Percentiles rank a stretch among this genome's conserved stretches.
phyloP scores from a whole-genome alignment of 1,284 basidiomycete species.

The Ceratobasidium sp. region DNA sequence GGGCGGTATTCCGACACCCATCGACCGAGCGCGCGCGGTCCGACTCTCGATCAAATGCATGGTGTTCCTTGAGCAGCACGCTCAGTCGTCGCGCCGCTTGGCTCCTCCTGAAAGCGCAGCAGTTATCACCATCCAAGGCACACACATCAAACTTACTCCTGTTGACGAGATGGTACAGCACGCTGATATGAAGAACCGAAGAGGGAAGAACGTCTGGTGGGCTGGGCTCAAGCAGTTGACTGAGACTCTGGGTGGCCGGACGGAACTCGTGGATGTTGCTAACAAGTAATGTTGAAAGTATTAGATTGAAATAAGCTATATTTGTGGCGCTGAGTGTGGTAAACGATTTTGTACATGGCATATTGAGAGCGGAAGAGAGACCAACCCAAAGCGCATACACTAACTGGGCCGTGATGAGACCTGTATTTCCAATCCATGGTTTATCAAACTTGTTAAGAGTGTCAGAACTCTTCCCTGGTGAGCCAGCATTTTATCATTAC shows the following conservation, averaged over 20 bases:
- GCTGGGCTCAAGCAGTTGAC: slow-evolving; percentile 73
- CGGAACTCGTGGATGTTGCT: slow-evolving; percentile 26
- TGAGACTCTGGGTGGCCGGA: slow-evolving; percentile 70
- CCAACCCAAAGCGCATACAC: too few relatives aligned
- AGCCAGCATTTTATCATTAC: slow-evolving; percentile 6
- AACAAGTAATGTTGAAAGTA: neutral
- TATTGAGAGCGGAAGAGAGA: too few relatives aligned
- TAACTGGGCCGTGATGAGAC: too few relatives aligned
- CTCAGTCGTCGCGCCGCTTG: slow-evolving; percentile 58
- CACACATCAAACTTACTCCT: slow-evolving; percentile 82
- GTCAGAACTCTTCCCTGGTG: neutral
- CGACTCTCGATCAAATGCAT: slow-evolving; percentile 93
- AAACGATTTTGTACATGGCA: neutral
- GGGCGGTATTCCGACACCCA: slow-evolving; percentile 93
- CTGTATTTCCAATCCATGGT: too few relatives aligned
- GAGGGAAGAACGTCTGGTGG: slow-evolving; percentile 91
- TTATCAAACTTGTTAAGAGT: neutral
- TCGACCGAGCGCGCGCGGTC: slow-evolving; percentile 92
- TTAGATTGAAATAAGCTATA: neutral
- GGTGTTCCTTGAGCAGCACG: slow-evolving; percentile 91
- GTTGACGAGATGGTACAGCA: slow-evolving; percentile 86
- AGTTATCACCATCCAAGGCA: slow-evolving; percentile 91
- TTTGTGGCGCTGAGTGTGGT: neutral
- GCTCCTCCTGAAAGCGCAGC: slow-evolving; percentile 79
- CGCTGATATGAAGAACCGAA: slow-evolving; percentile 90